Base-by-base conservation (phyloP, 306 rosid genomes). In the Ormosia emarginata region DNA sequence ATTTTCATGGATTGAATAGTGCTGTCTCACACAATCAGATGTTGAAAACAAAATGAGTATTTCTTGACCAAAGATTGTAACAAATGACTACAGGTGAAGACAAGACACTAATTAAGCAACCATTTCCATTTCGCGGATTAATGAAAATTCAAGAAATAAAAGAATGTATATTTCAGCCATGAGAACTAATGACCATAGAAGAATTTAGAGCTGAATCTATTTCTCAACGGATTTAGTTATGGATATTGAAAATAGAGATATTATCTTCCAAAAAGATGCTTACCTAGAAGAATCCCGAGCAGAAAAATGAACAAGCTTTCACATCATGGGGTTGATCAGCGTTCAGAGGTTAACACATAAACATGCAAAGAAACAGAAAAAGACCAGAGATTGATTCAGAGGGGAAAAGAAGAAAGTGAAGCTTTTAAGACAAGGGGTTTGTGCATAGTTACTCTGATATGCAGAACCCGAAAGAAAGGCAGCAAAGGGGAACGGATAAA, bases 281-380 rank as follows among this genome's bases (percentile, higher is more conserved):
- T 79, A 80, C 83, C 79, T 74, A 40, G 44, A 78, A 80, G 76
- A 77, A 47, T 37, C 66, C 47, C 3, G 53, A 36, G 47, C 46
- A 66, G 61, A 69, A 46, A 74, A 69, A 29, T 71, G 34, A 53
- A 3, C n/a, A 52, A 79, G 40, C 71, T 75, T 79, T 82, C 73
- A 61, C 63, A 61, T 79, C 73, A 75, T 46, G 46, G 55, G 67
- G 65, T 77, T 58, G 72, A 49, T 50, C 52, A 13, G 1, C 65
- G 24, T 43, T 14, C 36, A 67, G 49, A 47, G 65, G 36, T 67
- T 47, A 58, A 59, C 43, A 39, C 71, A 41, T 0, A 33, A 59
- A 66, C 30, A 34, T 17, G 75, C 15, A 30, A 66, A 14, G 50
- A 67, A 73, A 63, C 11, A 67, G 41, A 73, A 56, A 36, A 53